Evolutionary conservation across 345 rosid species (phyloP), one percentile per base, ranked within the genome.

Genomic region (Draba incana): DNA sequence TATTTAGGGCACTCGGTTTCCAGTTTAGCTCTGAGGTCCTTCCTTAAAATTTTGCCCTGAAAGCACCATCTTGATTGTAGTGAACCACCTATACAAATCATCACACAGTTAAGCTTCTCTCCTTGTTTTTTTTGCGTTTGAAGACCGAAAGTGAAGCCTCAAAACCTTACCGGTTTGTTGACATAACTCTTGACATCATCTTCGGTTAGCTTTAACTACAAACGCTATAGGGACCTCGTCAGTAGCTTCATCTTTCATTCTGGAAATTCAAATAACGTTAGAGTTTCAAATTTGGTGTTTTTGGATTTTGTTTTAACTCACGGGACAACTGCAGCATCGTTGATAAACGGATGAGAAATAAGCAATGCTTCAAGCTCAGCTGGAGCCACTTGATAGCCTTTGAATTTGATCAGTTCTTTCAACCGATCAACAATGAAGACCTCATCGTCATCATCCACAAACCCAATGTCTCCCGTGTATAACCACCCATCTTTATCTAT

Each of bases 181-280:
- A 90, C 80, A 74, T 74, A 85, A 38, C 80, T 81, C 74, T 79
- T 88, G 65, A 88, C 84, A n/a, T 90, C 96, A 25, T 90, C 92
- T 62, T 92, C 93, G 0, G 74, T 80, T 71, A 90, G 71, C 37
- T 83, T 71, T 72, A 20, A 86, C 93, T 1, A 88, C 85, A 52
- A 90, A 90, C 12, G 96, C 96, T 33, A 87, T 90, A 0, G 96
- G 98, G 48, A 90, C 79, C 76, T 92, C 98, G 20, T 88, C 86
- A 1, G 97, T 93, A 13, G 73, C 88, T 67, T 88, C 92, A 70
- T 90, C 97, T 64, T 85, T 92, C 92, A 85, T 86, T 4, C 97
- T 92, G 77, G 43, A 74, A 63, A 46, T 6, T 33, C 33, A 8
- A 61, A 1, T 7, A 45, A 63, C 27, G 47, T 12, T 30, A 44